These are phyloP conservation scores for Lipomyces lipofer DNA, from an alignment of 805 yeast genomes.

Conservation along the genomic window DNA sequence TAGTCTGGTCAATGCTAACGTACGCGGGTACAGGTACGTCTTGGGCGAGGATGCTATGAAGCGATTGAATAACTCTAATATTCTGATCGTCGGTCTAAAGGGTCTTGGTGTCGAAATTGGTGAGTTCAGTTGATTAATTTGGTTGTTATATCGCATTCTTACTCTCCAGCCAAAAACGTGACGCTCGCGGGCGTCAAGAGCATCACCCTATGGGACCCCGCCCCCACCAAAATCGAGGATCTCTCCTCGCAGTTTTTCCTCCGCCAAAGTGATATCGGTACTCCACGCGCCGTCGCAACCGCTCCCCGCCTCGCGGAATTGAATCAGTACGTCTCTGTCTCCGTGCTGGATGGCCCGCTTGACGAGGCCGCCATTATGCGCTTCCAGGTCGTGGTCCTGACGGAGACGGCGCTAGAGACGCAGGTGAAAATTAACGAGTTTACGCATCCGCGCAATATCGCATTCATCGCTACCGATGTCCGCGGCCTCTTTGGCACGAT, in stretches of 20 bases:
- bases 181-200: conserved; percentile 97
- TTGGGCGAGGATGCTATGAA: conserved; percentile 98
- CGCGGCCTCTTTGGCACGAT: conserved; percentile 86
- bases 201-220: conserved; percentile 80
- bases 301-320: conserved; percentile 71
- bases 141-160: not conserved
- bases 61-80: conserved; percentile 91
- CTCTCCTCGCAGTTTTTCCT: conserved; percentile 85
- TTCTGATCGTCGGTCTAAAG: conserved; percentile 83
- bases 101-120: conserved; percentile 94
- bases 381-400: conserved; percentile 82
- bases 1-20: no score
- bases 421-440: conserved; percentile 73
- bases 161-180: conserved; percentile 67
- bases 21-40: conserved; percentile 72
- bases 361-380: conserved; percentile 53
- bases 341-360: conserved; percentile 58
- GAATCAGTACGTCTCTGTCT: conserved; percentile 86
- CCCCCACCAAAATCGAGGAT: conserved; percentile 63
- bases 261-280: conserved; percentile 68
- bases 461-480: conserved; percentile 77
- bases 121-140: conserved; percentile 5
- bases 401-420: conserved; percentile 68
- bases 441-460: conserved; percentile 71
- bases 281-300: conserved; percentile 72